Evolutionary conservation across 345 rosid genomes (phyloP), one percentile per base, ranked within the genome.

Genomic region (Eucalyptus regnans): DNA sequence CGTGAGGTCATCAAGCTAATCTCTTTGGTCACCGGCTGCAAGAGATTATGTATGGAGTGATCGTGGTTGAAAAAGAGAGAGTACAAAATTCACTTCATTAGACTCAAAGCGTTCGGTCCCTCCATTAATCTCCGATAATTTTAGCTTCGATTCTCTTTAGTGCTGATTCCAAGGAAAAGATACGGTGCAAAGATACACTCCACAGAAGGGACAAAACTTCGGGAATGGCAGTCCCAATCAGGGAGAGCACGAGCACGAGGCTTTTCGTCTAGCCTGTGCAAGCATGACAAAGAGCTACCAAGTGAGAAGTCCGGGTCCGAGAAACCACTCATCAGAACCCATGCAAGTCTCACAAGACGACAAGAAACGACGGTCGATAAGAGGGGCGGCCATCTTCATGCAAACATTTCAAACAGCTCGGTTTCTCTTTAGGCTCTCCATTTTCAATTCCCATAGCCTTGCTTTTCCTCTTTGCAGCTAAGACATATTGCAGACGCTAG

Each of bases 391-490:
- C 90, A 87, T 92, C 92, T 86, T 92, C 88, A 90, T 90, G 91
- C 92, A 91, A 94, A 96, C 96, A 95, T 95, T 97, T 95, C 95
- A 96, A 95, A 91, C 88, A 49, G 94, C 90, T 27, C 25, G 9
- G 86, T 46, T 79, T 91, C 89, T 87, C 50, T 89, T 90, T 1
- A 10, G 27, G 83, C 14, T 16, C 23, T 71, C 27, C 83, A 23
- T 12, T 37, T 20, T 76, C 83, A 20, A 20, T 37, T 76, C 27
- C 14, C 16, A 2, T 23, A 56, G 84, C 83, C 49, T 22, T 56
- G 48, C 76, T 48, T 29, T 29, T 16, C 54, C 79, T 86, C 43
- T 86, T 37, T 41, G 3, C 20, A 41, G 83, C 83, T 10, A 20
- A 20, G 83, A 37, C 83, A 3, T 6, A 18, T 9, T 18, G 83